A percentile compares a stretch with the other conserved stretches of the same genome.
These are phyloP conservation scores for Aegilops tauschii DNA, from an alignment of 176 grass and related monocot genomes.

Conservation along the genomic window DNA sequence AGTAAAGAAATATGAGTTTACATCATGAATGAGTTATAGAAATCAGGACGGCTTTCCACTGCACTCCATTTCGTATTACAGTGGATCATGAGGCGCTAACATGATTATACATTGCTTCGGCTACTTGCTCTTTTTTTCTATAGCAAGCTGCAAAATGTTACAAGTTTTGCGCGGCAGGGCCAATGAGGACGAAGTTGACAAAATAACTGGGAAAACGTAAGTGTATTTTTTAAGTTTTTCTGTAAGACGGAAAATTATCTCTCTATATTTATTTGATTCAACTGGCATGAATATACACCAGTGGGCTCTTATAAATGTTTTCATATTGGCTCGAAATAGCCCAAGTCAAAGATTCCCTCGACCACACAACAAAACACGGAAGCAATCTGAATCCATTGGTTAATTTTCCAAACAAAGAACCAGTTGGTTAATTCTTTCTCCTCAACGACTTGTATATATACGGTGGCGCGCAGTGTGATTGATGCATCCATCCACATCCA, in stretches of 20 bases:
- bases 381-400: background rate
- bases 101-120: background rate
- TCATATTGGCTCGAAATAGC: background rate
- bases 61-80: background rate
- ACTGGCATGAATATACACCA: background rate
- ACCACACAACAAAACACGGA: background rate
- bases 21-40: background rate
- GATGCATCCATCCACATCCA: slow-evolving; percentile 7
- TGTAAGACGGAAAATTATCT: background rate
- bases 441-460: slow-evolving; percentile 2
- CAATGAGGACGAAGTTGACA: background rate
- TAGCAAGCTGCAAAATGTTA: background rate
- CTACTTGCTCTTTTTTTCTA: background rate
- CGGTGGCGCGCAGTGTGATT: background rate
- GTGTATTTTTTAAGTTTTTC: background rate
- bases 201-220: background rate
- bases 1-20: background rate
- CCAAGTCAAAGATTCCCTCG: background rate
- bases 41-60: background rate
- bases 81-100: background rate
- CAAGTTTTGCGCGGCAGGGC: background rate
- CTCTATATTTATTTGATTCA: background rate
- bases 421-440: background rate
- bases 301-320: background rate
- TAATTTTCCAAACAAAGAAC: background rate